Base-by-base conservation (phyloP, 2,329 filamentous ascomycete species). In the Fusarium sp. region DNA sequence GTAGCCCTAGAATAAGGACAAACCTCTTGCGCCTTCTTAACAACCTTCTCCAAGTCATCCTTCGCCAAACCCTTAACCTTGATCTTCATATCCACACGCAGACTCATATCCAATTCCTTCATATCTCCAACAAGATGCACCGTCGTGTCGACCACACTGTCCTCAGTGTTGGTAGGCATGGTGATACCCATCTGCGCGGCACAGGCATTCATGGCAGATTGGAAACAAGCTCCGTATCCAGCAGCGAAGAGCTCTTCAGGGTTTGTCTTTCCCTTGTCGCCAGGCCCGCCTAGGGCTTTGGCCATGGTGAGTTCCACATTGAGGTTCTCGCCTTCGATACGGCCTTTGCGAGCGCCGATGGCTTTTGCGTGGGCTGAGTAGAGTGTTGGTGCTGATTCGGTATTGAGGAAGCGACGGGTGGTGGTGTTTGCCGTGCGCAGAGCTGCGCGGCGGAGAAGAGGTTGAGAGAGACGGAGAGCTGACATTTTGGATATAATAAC, bases 291-390 rank as follows among this genome's bases (percentile, higher is more conserved):
- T 2, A 66, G 56, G 30, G 63, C 63, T 18, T 66, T 66, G 56
- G 63, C 64, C 63, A 66, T 66, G 15, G 63, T 66, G 10, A 66
- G 56, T n/a, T 66, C 34, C 11, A 66, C 63, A 34, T 66, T 67
- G 38, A 66, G 63, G 12, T 66, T 67, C 11, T 66, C 63, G 2
- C 63, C 63, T 18, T 67, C 55, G 27, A 66, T 40, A 9, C 58
- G 63, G 12, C 63, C 63, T 10, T 66, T 66, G 16, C 63, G 55
- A 10, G 63, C 63, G 8, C 63, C 63, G 27, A 66, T 18, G 12
- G 46, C 63, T n/a, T 62, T 66, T 34, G 63, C 63, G 32, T 55
- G 63, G 3, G 63, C 63, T 5, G 63, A 66, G 49, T 66, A 66
- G 22, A 66, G 63, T 5, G 45, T 62, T 2, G 59, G 54, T 10